Evolutionary conservation across 2,329 filamentous ascomycete species (phyloP).

Genomic region (Cephalotrichum gorgonifer): DNA sequence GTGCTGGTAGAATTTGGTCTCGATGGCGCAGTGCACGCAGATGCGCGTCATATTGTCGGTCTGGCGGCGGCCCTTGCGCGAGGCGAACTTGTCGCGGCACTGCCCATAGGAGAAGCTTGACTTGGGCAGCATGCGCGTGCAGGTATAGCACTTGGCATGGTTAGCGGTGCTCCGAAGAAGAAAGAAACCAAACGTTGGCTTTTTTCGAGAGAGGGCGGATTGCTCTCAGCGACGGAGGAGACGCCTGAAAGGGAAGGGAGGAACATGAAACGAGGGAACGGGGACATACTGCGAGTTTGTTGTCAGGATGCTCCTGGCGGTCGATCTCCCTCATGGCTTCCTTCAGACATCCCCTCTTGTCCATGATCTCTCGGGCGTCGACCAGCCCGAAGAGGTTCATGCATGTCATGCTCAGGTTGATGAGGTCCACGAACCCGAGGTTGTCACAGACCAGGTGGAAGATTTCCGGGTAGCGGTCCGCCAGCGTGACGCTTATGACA

Average conservation of each 20-base stretch:
- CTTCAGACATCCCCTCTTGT: not conserved
- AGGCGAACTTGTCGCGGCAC: not conserved
- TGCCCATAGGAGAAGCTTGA: not conserved
- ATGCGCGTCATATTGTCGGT: not conserved
- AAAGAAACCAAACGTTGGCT: too few relatives aligned
- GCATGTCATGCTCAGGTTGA: not conserved
- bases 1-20: not conserved
- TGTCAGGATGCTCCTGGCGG: not conserved
- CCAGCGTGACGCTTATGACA: constrained; percentile 13
- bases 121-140: not conserved
- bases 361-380: not conserved
- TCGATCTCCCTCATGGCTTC: not conserved
- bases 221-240: too few relatives aligned
- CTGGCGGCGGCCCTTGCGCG: not conserved
- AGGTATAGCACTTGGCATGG: not conserved
- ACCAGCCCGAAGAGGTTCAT: not conserved
- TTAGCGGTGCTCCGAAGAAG: not conserved
- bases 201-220: too few relatives aligned
- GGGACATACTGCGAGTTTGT: not conserved
- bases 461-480: not conserved
- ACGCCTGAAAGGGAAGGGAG: too few relatives aligned
- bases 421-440: not conserved
- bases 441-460: not conserved
- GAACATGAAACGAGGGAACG: not conserved
- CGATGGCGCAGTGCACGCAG: not conserved